Percentiles rank a stretch among this genome's conserved stretches.
Evolutionary conservation across 2,329 filamentous ascomycete genomes (phyloP).

Genomic region (Fusarium napiforme): DNA sequence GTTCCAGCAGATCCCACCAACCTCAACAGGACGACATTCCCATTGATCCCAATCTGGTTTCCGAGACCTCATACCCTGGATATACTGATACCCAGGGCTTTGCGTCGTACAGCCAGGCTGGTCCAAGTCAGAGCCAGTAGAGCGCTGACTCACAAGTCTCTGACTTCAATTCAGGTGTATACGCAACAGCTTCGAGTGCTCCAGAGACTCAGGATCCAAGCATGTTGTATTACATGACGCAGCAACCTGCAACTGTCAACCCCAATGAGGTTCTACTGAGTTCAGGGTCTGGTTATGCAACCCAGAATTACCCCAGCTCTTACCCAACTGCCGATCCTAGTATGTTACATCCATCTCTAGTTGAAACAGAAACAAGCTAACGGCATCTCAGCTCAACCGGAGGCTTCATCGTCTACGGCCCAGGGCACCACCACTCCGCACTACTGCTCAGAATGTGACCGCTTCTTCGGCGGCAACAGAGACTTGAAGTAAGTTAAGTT

Average conservation of each 20-base stretch:
- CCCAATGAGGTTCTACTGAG: slow-evolving; percentile 19
- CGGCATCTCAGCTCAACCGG: slow-evolving; percentile 1
- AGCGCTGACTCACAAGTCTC: slow-evolving; percentile 18
- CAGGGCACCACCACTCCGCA: neutral
- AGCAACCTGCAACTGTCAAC: slow-evolving; percentile 29
- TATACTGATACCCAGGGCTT: neutral
- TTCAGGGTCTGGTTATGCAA: neutral
- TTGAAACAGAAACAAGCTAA: neutral
- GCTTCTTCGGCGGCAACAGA: neutral
- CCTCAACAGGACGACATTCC: slow-evolving; percentile 21
- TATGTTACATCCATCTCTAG: slow-evolving; percentile 2
- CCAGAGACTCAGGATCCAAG: slow-evolving; percentile 27
- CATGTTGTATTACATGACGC: slow-evolving; percentile 6
- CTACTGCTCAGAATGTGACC: slow-evolving; percentile 16
- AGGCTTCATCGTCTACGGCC: slow-evolving; percentile 11
- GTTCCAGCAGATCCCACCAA: slow-evolving; percentile 15
- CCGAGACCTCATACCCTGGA: neutral
- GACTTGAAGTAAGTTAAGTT: slow-evolving; percentile 32
- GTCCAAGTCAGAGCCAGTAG: slow-evolving; percentile 39
- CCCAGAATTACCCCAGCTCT: slow-evolving; percentile 1
- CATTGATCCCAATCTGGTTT: slow-evolving; percentile 13
- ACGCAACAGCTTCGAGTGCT: slow-evolving; percentile 6
- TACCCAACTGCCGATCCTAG: slow-evolving; percentile 19
- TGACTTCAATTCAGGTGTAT: slow-evolving; percentile 14
- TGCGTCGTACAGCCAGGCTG: slow-evolving; percentile 13